phyloP scores from a whole-genome alignment of 2,329 filamentous ascomycete species.

The Cadophora sp. region DNA sequence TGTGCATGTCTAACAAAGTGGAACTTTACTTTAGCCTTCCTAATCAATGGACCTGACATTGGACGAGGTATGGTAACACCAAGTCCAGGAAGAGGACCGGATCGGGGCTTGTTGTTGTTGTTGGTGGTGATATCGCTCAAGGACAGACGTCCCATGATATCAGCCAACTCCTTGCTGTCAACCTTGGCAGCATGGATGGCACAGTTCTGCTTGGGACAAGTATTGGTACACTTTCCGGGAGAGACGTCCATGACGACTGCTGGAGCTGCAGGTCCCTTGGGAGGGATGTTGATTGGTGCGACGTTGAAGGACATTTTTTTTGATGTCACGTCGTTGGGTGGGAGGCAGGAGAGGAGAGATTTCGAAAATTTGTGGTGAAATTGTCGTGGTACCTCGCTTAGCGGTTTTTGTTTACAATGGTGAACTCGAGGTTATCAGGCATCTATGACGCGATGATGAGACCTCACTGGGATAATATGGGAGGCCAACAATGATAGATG shows the following conservation, averaged over 20 bases:
- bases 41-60: background rate
- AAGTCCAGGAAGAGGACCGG: background rate
- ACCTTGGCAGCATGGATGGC: background rate
- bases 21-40: conserved; percentile 14
- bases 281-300: background rate
- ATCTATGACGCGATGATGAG: no score
- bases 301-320: conserved; percentile 3
- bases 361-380: no score
- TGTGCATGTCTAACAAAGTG: conserved; percentile 27
- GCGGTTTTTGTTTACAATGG: no score
- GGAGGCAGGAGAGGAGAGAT: no score
- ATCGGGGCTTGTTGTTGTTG: background rate
- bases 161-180: background rate
- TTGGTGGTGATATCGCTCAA: background rate
- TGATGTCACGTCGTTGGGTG: background rate
- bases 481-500: no score
- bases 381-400: no score
- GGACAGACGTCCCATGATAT: conserved; percentile 6
- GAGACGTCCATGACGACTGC: background rate
- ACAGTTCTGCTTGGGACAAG: conserved; percentile 9
- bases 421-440: no score
- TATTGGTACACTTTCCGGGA: background rate
- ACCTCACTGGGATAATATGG: no score
- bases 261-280: background rate
- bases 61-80: background rate